A percentile compares a stretch with the other conserved stretches of the same genome.
Conservation (phyloP, 495 filamentous ascomycete species). For the Tricharina praecox region DNA sequence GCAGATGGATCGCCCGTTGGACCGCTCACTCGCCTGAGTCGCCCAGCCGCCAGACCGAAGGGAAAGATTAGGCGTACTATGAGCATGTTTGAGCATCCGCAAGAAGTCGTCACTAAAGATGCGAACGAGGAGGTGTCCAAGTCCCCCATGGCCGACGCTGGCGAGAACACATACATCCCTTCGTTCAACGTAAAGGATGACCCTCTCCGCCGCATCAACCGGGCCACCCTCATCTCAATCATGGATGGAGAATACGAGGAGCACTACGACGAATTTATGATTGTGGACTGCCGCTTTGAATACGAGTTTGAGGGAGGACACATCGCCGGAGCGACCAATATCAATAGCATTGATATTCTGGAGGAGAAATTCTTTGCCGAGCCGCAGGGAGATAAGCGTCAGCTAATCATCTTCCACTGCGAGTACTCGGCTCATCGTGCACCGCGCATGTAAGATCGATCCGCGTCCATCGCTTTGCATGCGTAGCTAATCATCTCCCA, state of each 20-base stretch:
- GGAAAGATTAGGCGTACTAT: constrained; percentile 80
- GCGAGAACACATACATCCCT: constrained; percentile 55
- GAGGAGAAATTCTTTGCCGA: constrained; percentile 54
- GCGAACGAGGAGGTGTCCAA: constrained; percentile 40
- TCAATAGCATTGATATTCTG: constrained; percentile 82
- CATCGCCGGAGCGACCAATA: constrained; percentile 81
- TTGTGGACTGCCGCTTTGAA: constrained; percentile 95
- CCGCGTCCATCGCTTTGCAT: constrained; percentile 14
- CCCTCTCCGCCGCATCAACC: constrained; percentile 74
- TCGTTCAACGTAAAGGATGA: constrained; percentile 70
- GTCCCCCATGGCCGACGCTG: constrained; percentile 40
- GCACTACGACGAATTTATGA: constrained; percentile 54
- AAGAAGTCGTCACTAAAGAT: constrained; percentile 60
- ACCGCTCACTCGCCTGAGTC: constrained; percentile 45
- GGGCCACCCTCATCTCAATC: constrained; percentile 62
- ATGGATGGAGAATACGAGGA: constrained; percentile 68
- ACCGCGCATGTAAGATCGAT: constrained; percentile 57
- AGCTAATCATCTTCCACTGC: constrained; percentile 84
- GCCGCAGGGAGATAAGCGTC: constrained; percentile 45
- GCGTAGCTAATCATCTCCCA: constrained; percentile 18
- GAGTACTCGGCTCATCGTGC: constrained; percentile 95
- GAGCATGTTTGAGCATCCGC: constrained; percentile 92
- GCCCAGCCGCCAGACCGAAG: constrained; percentile 41
- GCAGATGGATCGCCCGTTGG: constrained; percentile 54
- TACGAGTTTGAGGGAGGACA: constrained; percentile 97